Conservation (phyloP, 2,329 filamentous ascomycete genomes). For the Sporothrix protearum region DNA sequence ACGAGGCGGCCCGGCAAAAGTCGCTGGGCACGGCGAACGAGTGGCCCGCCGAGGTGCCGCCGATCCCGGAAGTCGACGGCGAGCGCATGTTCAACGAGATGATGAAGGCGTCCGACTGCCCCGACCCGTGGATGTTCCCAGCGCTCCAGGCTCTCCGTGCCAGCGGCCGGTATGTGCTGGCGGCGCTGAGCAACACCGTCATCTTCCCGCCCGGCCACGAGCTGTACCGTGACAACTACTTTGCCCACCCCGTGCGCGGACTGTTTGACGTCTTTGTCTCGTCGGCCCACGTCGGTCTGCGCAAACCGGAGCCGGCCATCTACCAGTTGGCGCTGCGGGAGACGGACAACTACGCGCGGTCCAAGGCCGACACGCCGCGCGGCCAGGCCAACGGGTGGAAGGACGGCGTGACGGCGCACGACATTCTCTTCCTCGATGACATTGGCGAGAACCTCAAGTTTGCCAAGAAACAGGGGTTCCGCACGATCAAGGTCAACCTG, state of each 20-base stretch:
- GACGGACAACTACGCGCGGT: constrained; percentile 60
- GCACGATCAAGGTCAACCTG: constrained; percentile 79
- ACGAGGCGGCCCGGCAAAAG: constrained; percentile 38
- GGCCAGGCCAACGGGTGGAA: constrained; percentile 45
- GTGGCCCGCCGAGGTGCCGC: constrained; percentile 48
- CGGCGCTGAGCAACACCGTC: constrained; percentile 84
- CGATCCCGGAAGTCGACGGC: constrained; percentile 69
- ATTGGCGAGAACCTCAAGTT: constrained; percentile 90
- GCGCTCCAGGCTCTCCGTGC: constrained; percentile 67
- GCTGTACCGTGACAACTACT: constrained; percentile 55
- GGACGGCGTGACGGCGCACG: constrained; percentile 54
- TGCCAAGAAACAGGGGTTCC: constrained; percentile 69
- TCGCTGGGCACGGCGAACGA: constrained; percentile 20
- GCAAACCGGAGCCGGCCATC: constrained; percentile 81
- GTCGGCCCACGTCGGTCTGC: constrained; percentile 78
- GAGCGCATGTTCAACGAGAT: constrained; percentile 84
- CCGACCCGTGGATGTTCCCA: constrained; percentile 86
- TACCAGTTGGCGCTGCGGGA: constrained; percentile 69
- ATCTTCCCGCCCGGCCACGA: constrained; percentile 74
- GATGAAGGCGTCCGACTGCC: constrained; percentile 68
- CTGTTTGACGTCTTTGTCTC: constrained; percentile 86
- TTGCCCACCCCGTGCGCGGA: constrained; percentile 55
- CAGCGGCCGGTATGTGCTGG: constrained; percentile 66
- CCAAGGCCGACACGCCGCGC: constrained; percentile 43
- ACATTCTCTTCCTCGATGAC: constrained; percentile 86